Conservation (phyloP, 192 early-diverging fungal genomes). For the Coemansia umbellata region DNA sequence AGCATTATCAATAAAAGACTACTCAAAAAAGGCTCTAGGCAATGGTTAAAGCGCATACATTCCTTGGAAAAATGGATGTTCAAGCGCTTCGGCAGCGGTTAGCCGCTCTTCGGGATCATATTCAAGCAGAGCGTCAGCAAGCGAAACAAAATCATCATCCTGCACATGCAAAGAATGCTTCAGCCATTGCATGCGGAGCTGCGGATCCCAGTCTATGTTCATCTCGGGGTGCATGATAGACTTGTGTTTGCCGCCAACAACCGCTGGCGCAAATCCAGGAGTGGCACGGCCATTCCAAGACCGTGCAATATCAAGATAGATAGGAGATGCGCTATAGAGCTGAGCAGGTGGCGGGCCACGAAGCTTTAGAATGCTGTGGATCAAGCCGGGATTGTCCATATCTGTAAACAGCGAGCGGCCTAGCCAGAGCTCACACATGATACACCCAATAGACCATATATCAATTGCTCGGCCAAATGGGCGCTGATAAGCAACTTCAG, state of each 20-base stretch:
- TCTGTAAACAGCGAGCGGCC: slow-evolving; percentile 63
- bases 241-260: slow-evolving; percentile 21
- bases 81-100: slow-evolving; percentile 70
- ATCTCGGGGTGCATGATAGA: slow-evolving; percentile 26
- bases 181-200: slow-evolving; percentile 49
- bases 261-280: slow-evolving; percentile 36
- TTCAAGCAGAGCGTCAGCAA: slow-evolving; percentile 67
- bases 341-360: slow-evolving; percentile 70
- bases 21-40: background rate
- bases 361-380: slow-evolving; percentile 63
- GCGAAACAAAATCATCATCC: slow-evolving; percentile 48
- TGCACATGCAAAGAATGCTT: slow-evolving; percentile 43
- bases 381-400: slow-evolving; percentile 64
- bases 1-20: background rate
- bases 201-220: slow-evolving; percentile 47
- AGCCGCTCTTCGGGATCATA: slow-evolving; percentile 84
- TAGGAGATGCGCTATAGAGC: slow-evolving; percentile 58
- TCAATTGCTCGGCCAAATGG: slow-evolving; percentile 68
- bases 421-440: slow-evolving; percentile 77
- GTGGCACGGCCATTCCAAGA: slow-evolving; percentile 49
- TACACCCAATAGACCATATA: slow-evolving; percentile 85
- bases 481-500: slow-evolving; percentile 82
- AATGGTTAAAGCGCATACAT: slow-evolving; percentile 20
- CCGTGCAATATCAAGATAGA: slow-evolving; percentile 52
- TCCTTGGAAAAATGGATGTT: slow-evolving; percentile 46